Conservation (phyloP, 306 rosid genomes). For the apple (Malus domestica) region ASM211411v1 NC_041802.1:11303501-11304000, state of each 20-base stretch:
- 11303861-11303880: background rate
- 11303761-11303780: slow-evolving; percentile 3
- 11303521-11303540: slow-evolving; percentile 14
- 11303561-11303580: background rate
- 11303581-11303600: slow-evolving; percentile 54
- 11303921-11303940: background rate
- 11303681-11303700: slow-evolving; percentile 91
- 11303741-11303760: slow-evolving; percentile 69
- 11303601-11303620: slow-evolving; percentile 88
- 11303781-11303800: background rate
- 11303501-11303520: slow-evolving; percentile 7
- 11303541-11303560: slow-evolving; percentile 15
- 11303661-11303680: slow-evolving; percentile 80
- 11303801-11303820: background rate
- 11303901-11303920: background rate
- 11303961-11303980: background rate
- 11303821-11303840: background rate
- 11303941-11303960: background rate
- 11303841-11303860: background rate
- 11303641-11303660: slow-evolving; percentile 92
- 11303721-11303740: slow-evolving; percentile 41
- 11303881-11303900: background rate
- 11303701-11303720: slow-evolving; percentile 76
- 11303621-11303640: slow-evolving; percentile 85
- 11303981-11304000: background rate